phyloP scores from a whole-genome alignment of 2,329 filamentous ascomycete species.

The Aspergillus amoenus region DNA sequence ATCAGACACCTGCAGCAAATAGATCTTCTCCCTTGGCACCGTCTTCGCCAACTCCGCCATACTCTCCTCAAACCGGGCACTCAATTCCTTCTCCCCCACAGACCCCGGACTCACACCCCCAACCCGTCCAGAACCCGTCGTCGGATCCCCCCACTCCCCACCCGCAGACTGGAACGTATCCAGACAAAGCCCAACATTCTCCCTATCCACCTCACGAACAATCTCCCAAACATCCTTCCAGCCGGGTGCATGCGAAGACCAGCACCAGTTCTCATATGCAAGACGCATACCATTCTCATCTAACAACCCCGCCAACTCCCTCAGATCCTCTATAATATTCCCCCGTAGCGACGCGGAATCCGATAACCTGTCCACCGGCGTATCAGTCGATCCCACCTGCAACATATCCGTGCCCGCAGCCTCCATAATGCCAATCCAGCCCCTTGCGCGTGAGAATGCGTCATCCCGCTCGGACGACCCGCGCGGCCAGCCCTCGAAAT shows the following conservation, averaged over 20 bases:
- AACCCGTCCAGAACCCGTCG: constrained; percentile 59
- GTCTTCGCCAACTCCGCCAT: constrained; percentile 56
- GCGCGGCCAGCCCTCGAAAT: constrained; percentile 72
- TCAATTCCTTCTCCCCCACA: constrained; percentile 41
- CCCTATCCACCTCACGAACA: constrained; percentile 59
- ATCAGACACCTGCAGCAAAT: constrained; percentile 71
- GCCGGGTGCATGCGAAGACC: constrained; percentile 66
- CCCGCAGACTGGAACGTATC: constrained; percentile 77
- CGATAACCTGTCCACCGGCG: constrained; percentile 1
- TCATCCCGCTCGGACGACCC: constrained; percentile 59
- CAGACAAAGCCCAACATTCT: constrained; percentile 71
- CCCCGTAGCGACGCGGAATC: constrained; percentile 17
- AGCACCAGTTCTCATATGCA: constrained; percentile 82
- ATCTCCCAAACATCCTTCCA: constrained; percentile 73
- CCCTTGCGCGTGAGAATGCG: constrained; percentile 61
- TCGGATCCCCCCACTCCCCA: constrained; percentile 72
- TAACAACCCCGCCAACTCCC: constrained; percentile 63
- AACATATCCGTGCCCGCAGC: constrained; percentile 68
- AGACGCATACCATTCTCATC: constrained; percentile 56
- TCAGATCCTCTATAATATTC: constrained; percentile 61
- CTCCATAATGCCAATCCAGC: constrained; percentile 72
- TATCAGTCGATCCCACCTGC: constrained; percentile 57
- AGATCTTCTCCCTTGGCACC: constrained; percentile 69
- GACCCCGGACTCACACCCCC: constrained; percentile 44
- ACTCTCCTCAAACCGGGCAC: constrained; percentile 53